phyloP scores from a whole-genome alignment of 805 yeast genomes.

The Cyberlindnera sargentensis region DNA sequence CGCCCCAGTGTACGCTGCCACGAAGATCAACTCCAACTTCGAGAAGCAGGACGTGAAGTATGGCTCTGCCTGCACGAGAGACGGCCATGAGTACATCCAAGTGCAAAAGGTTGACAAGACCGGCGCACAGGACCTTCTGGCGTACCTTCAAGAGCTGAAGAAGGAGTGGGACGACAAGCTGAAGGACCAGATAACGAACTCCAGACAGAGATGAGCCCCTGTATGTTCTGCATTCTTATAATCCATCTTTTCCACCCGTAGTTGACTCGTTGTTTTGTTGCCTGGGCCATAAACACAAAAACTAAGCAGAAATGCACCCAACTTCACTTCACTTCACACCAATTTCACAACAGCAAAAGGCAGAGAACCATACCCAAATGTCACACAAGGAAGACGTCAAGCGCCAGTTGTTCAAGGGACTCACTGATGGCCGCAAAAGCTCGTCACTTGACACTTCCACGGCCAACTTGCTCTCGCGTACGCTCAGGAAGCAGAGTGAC shows the following conservation, averaged over 20 bases:
- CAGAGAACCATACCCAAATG: neutral
- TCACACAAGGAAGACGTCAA: constrained; percentile 12
- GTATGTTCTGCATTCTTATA: no score
- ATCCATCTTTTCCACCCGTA: no score
- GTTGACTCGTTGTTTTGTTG: no score
- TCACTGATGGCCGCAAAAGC: constrained; percentile 5
- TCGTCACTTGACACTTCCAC: constrained; percentile 13
- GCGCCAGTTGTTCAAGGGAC: constrained; percentile 20
- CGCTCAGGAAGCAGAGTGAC: constrained; percentile 22
- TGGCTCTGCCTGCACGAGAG: constrained; percentile 65
- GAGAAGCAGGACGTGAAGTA: constrained; percentile 46
- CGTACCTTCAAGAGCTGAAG: constrained; percentile 50
- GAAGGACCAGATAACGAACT: constrained; percentile 58
- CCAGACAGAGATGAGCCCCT: constrained; percentile 11
- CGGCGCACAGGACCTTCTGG: constrained; percentile 61
- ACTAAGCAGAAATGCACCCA: neutral
- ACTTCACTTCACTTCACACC: neutral
- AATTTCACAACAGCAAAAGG: neutral
- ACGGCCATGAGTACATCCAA: constrained; percentile 60
- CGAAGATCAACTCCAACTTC: constrained; percentile 40
- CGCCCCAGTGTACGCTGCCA: constrained; percentile 69
- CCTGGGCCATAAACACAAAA: no score
- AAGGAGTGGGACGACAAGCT: constrained; percentile 70
- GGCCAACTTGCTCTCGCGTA: constrained; percentile 19
- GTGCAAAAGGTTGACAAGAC: constrained; percentile 49